Percentiles rank a stretch among this genome's conserved stretches.
Evolutionary conservation across 2,329 filamentous ascomycete genomes (phyloP).

Genomic region (Hirsutella rhossiliensis): DNA sequence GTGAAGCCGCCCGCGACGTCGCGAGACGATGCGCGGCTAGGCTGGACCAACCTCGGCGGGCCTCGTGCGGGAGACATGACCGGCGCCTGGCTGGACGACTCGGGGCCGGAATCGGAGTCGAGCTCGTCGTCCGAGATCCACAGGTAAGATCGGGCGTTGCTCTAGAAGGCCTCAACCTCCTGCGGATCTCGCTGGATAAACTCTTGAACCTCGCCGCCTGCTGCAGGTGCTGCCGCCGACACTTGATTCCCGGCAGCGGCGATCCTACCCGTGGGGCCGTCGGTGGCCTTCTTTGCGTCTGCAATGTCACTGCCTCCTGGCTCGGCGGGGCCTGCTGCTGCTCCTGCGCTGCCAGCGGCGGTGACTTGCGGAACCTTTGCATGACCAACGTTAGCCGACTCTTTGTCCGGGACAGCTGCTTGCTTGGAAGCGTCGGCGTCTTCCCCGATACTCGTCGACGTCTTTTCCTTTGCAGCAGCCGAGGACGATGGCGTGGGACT

Average conservation of each 20-base stretch:
- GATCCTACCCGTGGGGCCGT: background rate
- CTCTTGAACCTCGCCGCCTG: background rate
- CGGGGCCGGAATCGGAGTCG: constrained; percentile 2
- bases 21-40: background rate
- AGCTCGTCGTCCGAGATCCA: constrained; percentile 19
- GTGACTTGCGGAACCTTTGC: too few species aligned
- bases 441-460: background rate
- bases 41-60: background rate
- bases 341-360: too few species aligned
- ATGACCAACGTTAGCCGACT: too few species aligned
- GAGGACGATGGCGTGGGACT: background rate
- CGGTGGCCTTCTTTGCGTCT: background rate
- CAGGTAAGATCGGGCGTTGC: constrained; percentile 15
- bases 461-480: background rate
- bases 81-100: background rate
- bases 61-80: background rate
- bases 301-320: too few species aligned
- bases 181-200: constrained; percentile 7
- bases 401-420: too few species aligned
- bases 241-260: background rate
- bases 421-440: too few species aligned
- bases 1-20: background rate
- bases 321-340: background rate
- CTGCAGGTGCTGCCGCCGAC: background rate
- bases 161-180: constrained; percentile 20